Conservation (phyloP, 345 rosid species). For the Eutrema japonicum region DNA sequence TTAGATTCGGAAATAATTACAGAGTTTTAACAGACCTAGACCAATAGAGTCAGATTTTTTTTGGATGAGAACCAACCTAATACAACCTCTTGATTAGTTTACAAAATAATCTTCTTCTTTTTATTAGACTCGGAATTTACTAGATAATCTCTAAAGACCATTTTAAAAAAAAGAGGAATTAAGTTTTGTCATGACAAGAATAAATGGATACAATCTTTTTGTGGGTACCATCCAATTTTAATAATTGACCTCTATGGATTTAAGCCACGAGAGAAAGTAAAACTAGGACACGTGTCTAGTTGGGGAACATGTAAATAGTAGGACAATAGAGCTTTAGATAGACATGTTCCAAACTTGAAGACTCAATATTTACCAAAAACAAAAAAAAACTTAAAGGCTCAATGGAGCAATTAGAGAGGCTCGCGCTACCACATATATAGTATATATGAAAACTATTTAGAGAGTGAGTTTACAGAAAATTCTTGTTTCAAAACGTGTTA, state of each 20-base stretch:
- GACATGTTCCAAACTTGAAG: slow-evolving; percentile 16
- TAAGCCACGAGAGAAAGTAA: slow-evolving; percentile 33
- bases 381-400: slow-evolving; percentile 16
- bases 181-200: slow-evolving; percentile 17
- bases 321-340: slow-evolving; percentile 19
- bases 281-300: slow-evolving; percentile 39
- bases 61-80: too few relatives aligned
- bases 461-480: background rate
- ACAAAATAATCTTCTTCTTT: too few relatives aligned
- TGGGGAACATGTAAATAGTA: slow-evolving; percentile 24
- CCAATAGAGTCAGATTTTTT: too few relatives aligned
- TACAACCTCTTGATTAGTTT: too few relatives aligned
- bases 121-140: too few relatives aligned
- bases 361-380: background rate
- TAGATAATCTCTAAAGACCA: background rate
- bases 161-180: background rate
- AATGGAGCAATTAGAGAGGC: slow-evolving; percentile 7
- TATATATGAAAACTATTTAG: background rate
- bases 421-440: slow-evolving; percentile 2
- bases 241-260: slow-evolving; percentile 36
- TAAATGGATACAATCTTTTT: slow-evolving; percentile 32
- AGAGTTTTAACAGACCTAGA: too few relatives aligned
- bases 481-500: background rate
- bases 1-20: too few relatives aligned
- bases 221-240: too few relatives aligned